These are phyloP conservation scores for Talaromyces wortmannii DNA, from an alignment of 495 filamentous ascomycete species.

Conservation along the genomic window DNA sequence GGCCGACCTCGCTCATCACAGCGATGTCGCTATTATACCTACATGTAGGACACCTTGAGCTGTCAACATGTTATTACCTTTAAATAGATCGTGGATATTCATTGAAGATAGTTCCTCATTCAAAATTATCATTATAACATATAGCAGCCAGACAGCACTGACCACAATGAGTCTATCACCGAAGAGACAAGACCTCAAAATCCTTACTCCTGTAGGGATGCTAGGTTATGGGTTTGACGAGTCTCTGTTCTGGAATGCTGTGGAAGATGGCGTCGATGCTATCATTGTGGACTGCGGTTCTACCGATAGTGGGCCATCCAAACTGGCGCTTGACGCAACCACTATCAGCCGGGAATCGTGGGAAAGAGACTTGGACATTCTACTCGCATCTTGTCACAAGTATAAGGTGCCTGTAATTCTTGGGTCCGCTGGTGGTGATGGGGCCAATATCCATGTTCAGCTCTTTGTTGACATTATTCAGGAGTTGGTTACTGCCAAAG, in stretches of 20 bases:
- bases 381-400: conserved; percentile 16
- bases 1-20: too few species aligned
- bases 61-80: too few species aligned
- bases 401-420: conserved; percentile 20
- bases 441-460: conserved; percentile 26
- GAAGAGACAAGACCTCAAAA: conserved; percentile 8
- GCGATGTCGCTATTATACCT: too few species aligned
- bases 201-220: conserved; percentile 37
- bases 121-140: too few species aligned
- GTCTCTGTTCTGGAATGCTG: conserved; percentile 13
- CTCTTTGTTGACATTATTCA: conserved; percentile 23
- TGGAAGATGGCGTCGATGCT: conserved; percentile 20
- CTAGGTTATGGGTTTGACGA: conserved; percentile 29
- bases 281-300: conserved; percentile 39
- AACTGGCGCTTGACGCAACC: conserved; percentile 24
- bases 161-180: too few species aligned
- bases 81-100: too few species aligned
- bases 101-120: too few species aligned
- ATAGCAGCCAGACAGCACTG: too few species aligned
- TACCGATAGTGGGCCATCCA: conserved; percentile 32
- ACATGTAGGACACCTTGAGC: too few species aligned
- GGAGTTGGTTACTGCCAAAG: conserved; percentile 12
- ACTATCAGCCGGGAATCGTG: conserved; percentile 19
- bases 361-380: conserved; percentile 24
- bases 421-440: conserved; percentile 35